Conservation (phyloP, 2,329 filamentous ascomycete species). For the Gnomoniopsis sp. region DNA sequence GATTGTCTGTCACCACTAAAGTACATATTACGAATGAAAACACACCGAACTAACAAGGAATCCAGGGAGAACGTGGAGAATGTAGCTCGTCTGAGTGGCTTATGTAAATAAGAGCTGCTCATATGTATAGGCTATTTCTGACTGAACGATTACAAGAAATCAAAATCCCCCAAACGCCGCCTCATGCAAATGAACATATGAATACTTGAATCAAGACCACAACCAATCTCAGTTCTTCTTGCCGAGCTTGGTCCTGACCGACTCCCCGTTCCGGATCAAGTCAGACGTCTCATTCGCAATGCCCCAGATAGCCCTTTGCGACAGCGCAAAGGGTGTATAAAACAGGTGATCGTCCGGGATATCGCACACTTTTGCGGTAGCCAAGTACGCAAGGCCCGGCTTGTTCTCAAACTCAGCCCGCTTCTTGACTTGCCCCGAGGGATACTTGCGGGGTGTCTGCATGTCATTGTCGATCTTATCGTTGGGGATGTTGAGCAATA, state of each 20-base stretch:
- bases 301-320: conserved; percentile 30
- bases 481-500: conserved; percentile 22
- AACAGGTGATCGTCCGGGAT: conserved; percentile 47
- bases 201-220: too few relatives aligned
- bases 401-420: neutral
- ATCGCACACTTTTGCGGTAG: conserved; percentile 32
- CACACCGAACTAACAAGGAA: too few relatives aligned
- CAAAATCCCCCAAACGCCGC: too few relatives aligned
- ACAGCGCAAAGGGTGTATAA: conserved; percentile 47
- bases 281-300: conserved; percentile 13
- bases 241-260: conserved; percentile 13
- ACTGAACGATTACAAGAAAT: too few relatives aligned
- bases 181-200: too few relatives aligned
- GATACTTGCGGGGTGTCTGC: conserved; percentile 18
- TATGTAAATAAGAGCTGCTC: too few relatives aligned
- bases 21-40: too few relatives aligned
- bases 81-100: too few relatives aligned
- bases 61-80: too few relatives aligned
- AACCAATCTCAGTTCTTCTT: too few relatives aligned
- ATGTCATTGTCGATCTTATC: conserved; percentile 16
- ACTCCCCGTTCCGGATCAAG: conserved; percentile 15
- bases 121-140: too few relatives aligned
- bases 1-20: too few relatives aligned
- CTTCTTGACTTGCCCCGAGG: neutral
- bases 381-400: conserved; percentile 1